Percentiles rank a stretch among this genome's conserved stretches.
Evolutionary conservation across 441 rosid species (phyloP).

Genomic region (Eugenia klotzschiana): DNA sequence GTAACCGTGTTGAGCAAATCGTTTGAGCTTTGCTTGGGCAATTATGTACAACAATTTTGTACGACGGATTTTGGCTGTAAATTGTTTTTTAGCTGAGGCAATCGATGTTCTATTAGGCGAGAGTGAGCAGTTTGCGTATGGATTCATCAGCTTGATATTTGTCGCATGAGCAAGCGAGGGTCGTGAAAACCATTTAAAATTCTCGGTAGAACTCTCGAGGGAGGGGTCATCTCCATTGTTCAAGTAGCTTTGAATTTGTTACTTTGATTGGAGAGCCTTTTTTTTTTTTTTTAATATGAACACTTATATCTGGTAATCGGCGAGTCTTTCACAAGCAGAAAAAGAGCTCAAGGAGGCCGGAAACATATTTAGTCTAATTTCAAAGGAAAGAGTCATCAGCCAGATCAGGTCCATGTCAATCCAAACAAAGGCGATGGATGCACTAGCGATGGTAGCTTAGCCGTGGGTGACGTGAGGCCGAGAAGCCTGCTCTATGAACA

Average conservation of each 20-base stretch:
- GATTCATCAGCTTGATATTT: neutral
- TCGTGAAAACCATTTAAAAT: neutral
- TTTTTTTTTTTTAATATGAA: too few relatives aligned
- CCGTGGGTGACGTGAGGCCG: neutral
- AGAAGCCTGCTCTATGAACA: neutral
- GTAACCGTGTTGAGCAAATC: neutral
- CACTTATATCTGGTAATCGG: neutral
- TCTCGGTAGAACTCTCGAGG: neutral
- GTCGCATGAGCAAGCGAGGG: neutral
- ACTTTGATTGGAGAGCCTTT: too few relatives aligned
- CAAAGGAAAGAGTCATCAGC: neutral
- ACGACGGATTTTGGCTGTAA: neutral
- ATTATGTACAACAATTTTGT: neutral
- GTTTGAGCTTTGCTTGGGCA: neutral
- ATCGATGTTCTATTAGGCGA: neutral
- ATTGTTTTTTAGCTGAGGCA: neutral
- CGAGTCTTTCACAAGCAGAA: neutral
- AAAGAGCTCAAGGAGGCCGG: neutral
- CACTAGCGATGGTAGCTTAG: neutral
- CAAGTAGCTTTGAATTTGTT: too few relatives aligned
- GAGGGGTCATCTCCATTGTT: too few relatives aligned
- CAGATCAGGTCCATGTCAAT: neutral
- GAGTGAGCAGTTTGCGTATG: neutral
- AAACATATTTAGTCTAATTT: neutral
- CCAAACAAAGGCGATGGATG: neutral